phyloP scores from a whole-genome alignment of 176 grass and related monocot species.

The Phoenix dactylifera region DNA sequence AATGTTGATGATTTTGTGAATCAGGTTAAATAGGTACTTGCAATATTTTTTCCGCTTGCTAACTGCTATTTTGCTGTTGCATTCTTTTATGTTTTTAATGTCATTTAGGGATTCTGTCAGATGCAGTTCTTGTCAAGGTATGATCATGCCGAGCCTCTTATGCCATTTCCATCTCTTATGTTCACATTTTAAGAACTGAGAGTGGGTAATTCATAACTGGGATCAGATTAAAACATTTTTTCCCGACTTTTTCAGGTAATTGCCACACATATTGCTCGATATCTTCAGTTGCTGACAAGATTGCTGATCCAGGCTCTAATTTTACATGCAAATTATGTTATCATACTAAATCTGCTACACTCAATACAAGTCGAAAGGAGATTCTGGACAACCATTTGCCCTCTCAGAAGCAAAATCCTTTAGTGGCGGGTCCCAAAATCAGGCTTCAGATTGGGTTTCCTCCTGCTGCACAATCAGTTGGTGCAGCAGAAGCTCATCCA shows the following conservation, averaged over 20 bases:
- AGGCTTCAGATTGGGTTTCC: neutral
- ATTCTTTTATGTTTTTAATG: conserved; percentile 31
- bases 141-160: conserved; percentile 5
- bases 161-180: neutral
- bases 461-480: conserved; percentile 8
- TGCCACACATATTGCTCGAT: conserved; percentile 69
- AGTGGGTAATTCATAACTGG: neutral
- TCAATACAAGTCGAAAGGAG: conserved; percentile 10
- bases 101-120: conserved; percentile 50
- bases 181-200: neutral
- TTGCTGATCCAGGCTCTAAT: conserved; percentile 20
- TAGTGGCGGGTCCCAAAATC: neutral
- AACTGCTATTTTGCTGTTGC: conserved; percentile 26
- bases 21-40: no score
- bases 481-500: conserved; percentile 26
- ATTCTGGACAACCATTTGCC: conserved; percentile 10
- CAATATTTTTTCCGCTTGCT: conserved; percentile 11
- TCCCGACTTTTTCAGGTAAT: conserved; percentile 45
- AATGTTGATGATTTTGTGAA: conserved; percentile 1
- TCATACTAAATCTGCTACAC: conserved; percentile 15
- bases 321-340: conserved; percentile 65
- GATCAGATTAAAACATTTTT: conserved; percentile 17
- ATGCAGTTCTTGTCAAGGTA: conserved; percentile 92
- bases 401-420: conserved; percentile 7
- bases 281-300: conserved; percentile 32